Evolutionary conservation across 495 filamentous ascomycete genomes (phyloP), one percentile per base, ranked within the genome.

Genomic region (Mytilinidion resinicola): DNA sequence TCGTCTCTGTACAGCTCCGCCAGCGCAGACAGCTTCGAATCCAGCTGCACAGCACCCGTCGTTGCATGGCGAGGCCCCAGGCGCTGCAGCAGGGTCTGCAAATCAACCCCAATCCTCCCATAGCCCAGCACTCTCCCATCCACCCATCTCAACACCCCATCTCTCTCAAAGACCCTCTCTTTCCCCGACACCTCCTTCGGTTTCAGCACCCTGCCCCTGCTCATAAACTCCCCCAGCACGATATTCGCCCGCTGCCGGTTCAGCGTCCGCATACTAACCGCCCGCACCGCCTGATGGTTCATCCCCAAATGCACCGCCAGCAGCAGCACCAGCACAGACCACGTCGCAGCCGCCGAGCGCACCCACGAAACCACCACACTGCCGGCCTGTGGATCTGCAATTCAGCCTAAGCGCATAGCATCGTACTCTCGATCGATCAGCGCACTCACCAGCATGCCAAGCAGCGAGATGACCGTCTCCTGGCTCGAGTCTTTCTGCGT

Each of bases 221-320:
- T 73, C 8, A 85, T 63, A 39, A 86, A 77, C 14, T 80, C 72
- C 17, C 85, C 84, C 60, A 91, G 82, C 30, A 91, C 78, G 42
- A 98, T 82, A 63, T 86, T 91, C 0, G 91, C 85, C 20, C 92
- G 81, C 70, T 96, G 92, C 35, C 89, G 77, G 74, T 96, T 96
- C 14, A 96, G 77, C n/a, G 83, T 90, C 14, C 80, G 80, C 83
- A 96, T 87, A 67, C 82, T 82, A 10, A 97, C 92, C 43, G 87
- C 77, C 59, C 85, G 80, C 19, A 97, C 91, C 17, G 91, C 92
- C 38, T 79, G 77, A 72, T 95, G 92, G 72, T 96, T 98, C 49
- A 84, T 87, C 54, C 76, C 75, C 35, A 96, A 78, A 69, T 96
- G 92, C 15, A 88, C 68, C 15, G 79, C 73, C 14, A 95, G 78